Evolutionary conservation across 2,329 filamentous ascomycete species (phyloP), one percentile per base, ranked within the genome.

Genomic region (Alternaria consortialis): DNA sequence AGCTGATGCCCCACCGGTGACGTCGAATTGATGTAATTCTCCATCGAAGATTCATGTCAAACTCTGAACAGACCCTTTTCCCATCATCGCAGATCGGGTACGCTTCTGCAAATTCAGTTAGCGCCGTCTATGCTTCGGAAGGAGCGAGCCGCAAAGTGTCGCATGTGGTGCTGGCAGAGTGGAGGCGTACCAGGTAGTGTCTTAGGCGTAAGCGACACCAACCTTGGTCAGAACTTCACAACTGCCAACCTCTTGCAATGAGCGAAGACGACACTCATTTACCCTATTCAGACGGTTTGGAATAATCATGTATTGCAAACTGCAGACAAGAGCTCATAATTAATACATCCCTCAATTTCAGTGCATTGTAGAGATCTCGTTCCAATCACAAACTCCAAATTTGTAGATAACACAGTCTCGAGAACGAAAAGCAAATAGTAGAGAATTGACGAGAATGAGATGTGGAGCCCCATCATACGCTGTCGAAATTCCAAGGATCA

Each of bases 1-100:
- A 53, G 37, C 40, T 15, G 20, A 23, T 29, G 56, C 60, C 67
- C 62, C 67, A 63, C 67, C 36, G 43, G 52, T 69, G 67, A 69
- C 67, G 67, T 68, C 54, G 53, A 60, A 29, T 15, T 57, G 57
- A 68, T 56, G 58, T 55, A 50, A 40, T 56, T 58, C 37, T 48
- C 42, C 48, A 57, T 59, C 52, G 52, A 60, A 57, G 58, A 64
- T 64, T 60, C 40, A 50, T 27, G 40, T 37, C 54, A 46, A 50
- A 31, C 36, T 23, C 50, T 51, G 47, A 60, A 42, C 32, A 48
- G 60, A 55, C 32, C 43, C 47, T 42, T 44, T 34, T 53, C 51
- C 43, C 39, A 40, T 65, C 57, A 50, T 57, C 25, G 46, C 46
- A 50, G 46, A 53, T 53, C 60, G 39, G 55, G 43, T 50, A 50